Evolutionary conservation across 2,329 filamentous ascomycete species (phyloP), one percentile per base, ranked within the genome.

Genomic region (Claviceps fusiformis): DNA sequence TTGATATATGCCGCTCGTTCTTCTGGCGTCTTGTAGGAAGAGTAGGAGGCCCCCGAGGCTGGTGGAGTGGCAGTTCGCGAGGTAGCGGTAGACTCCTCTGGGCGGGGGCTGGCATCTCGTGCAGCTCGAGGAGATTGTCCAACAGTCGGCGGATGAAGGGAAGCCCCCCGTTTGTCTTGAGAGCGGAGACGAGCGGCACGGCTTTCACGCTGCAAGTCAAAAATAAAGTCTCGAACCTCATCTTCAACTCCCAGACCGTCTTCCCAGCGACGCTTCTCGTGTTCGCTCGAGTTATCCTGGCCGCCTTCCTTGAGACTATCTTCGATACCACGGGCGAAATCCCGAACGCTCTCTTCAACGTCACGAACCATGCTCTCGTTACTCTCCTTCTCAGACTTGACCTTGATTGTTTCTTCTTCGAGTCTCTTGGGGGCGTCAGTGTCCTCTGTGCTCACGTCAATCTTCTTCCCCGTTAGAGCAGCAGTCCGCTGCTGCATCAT

Each of bases 401-500:
- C 81, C 61, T 84, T 86, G 59, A 87, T 82, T 62, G 77, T 93
- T 71, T 98, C 92, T 62, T 95, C 87, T 68, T 97, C 93, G 17
- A 97, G 71, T 39, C 93, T 83, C 71, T 89, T 87, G 50, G 90
- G 84, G 3, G 88, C 89, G 59, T 87, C 88, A 31, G 80, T 78
- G 59, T 91, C 86, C 60, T 95, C 88, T 57, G 85, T 80, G 49
- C 73, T 75, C 2, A 75, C 69, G 43, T 88, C 83, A 50, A 85
- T 74, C 66, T 91, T 90, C 69, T 86, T 89, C 56, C 93, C 93
- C 27, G 90, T 89, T 59, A 98, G 74, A 19, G 93, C 92, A 55
- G 93, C 93, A 61, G 93, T 91, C 57, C 93, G 86, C 65, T 95
- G 91, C 72, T 97, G 92, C 93, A 98, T 98, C 83, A 96, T 95